phyloP scores from a whole-genome alignment of 257 asterid genomes.

The Scutellaria minor region DNA sequence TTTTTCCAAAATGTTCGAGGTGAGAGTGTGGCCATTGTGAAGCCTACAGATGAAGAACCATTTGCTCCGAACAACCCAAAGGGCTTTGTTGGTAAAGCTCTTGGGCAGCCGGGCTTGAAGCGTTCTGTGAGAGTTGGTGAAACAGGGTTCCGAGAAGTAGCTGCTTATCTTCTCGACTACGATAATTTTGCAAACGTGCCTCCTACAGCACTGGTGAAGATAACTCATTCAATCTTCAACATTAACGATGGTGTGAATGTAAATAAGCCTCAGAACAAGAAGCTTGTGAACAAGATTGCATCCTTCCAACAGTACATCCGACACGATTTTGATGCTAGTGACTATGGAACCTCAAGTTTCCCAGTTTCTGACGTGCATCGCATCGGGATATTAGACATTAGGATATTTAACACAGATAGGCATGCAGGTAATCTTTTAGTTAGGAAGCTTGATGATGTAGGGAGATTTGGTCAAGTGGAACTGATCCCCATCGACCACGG shows the following conservation, averaged over 20 bases:
- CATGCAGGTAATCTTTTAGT: slow-evolving; percentile 96
- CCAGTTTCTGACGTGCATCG: slow-evolving; percentile 93
- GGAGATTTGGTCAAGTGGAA: slow-evolving; percentile 87
- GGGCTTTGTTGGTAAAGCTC: slow-evolving; percentile 95
- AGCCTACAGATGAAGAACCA: slow-evolving; percentile 98
- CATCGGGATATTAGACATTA: slow-evolving; percentile 90
- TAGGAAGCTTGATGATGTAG: slow-evolving; percentile 80
- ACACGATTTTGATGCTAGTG: slow-evolving; percentile 95
- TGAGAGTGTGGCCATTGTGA: slow-evolving; percentile 89
- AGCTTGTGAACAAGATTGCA: slow-evolving; percentile 88
- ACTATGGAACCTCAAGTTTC: slow-evolving; percentile 93
- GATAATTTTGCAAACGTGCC: slow-evolving; percentile 94
- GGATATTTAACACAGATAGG: slow-evolving; percentile 95
- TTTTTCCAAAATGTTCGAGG: slow-evolving; percentile 81
- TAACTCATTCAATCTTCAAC: slow-evolving; percentile 84
- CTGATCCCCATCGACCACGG: slow-evolving; percentile 95
- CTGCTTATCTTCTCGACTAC: slow-evolving; percentile 90
- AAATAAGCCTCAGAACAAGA: slow-evolving; percentile 59
- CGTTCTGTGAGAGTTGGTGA: slow-evolving; percentile 93
- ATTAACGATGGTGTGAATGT: slow-evolving; percentile 85
- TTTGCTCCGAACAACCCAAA: slow-evolving; percentile 97
- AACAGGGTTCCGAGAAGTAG: slow-evolving; percentile 94
- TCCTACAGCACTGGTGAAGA: slow-evolving; percentile 88
- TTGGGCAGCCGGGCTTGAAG: slow-evolving; percentile 93
- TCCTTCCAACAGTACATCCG: slow-evolving; percentile 83